Conservation (phyloP, 2,329 filamentous ascomycete species). For the Claviceps maximensis region DNA sequence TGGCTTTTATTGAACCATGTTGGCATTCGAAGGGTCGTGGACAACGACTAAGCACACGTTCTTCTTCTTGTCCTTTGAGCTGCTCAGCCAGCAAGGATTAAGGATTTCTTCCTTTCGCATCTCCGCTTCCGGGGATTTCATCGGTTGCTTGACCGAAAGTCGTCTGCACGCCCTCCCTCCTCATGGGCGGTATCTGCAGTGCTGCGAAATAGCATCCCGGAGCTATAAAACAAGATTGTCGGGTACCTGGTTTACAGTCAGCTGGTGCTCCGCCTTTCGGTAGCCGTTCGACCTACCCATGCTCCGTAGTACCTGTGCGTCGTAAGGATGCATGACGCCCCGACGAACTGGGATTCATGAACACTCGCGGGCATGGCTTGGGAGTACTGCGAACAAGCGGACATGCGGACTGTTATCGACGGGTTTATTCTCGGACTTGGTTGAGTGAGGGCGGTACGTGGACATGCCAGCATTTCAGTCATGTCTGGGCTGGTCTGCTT, state of each 20-base stretch:
- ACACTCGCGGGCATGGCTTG: neutral
- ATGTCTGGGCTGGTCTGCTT: neutral
- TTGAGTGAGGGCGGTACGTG: neutral
- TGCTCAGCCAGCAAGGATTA: neutral
- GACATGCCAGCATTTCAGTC: too few relatives aligned
- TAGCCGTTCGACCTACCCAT: neutral
- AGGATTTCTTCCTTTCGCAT: neutral
- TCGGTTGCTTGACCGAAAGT: neutral
- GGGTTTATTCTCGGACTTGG: neutral
- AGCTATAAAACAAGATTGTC: neutral
- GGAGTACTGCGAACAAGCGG: neutral
- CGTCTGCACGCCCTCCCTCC: neutral
- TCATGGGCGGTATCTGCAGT: neutral
- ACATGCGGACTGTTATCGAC: neutral
- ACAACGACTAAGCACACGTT: neutral
- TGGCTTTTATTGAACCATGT: neutral
- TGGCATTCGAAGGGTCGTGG: neutral
- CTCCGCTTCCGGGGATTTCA: neutral
- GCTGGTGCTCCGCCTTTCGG: neutral
- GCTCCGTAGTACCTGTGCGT: neutral
- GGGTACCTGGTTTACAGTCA: neutral
- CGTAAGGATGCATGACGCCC: neutral
- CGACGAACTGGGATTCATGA: neutral
- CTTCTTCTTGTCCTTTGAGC: neutral
- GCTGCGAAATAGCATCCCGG: neutral